A percentile compares a stretch with the other conserved stretches of the same genome.
phyloP scores from a whole-genome alignment of 163 green algal species.

The Chlamydomonas reinhardtii region DNA sequence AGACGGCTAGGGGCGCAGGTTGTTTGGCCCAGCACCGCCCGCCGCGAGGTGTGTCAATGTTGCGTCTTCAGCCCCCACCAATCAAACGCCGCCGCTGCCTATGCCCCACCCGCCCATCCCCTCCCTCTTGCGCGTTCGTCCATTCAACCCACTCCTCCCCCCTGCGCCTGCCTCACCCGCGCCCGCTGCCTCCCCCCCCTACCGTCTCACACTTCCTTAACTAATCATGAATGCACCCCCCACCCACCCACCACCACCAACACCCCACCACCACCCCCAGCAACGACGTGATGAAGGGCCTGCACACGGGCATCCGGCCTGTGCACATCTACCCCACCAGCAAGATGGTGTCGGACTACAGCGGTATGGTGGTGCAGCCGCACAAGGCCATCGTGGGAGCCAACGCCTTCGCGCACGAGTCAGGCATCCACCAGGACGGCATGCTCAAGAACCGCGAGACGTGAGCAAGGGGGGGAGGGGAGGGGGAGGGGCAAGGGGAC shows the following conservation, averaged over 20 bases:
- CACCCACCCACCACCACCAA: not conserved
- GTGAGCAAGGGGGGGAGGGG: not conserved
- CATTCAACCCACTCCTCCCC: too few species aligned
- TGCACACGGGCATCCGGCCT: slow-evolving; percentile 92
- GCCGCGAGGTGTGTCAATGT: too few species aligned
- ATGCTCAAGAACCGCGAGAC: slow-evolving; percentile 93
- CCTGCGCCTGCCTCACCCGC: too few species aligned
- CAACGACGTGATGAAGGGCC: slow-evolving; percentile 85
- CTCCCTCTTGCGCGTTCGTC: too few species aligned
- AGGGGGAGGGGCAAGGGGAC: not conserved
- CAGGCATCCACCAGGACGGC: slow-evolving; percentile 96
- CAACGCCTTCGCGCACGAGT: slow-evolving; percentile 98
- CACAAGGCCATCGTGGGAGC: slow-evolving; percentile 99
- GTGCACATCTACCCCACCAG: slow-evolving; percentile 90
- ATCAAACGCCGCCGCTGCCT: too few species aligned
- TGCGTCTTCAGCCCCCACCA: too few species aligned
- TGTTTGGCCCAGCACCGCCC: too few species aligned
- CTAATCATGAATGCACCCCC: too few species aligned
- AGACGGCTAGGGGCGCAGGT: too few species aligned
- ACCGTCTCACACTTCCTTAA: too few species aligned
- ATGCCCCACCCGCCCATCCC: too few species aligned
- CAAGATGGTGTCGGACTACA: slow-evolving; percentile 96
- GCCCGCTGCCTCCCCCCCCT: too few species aligned
- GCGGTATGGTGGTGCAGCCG: slow-evolving; percentile 95
- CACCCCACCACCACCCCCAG: slow-evolving; percentile 54